Evolutionary conservation across 345 rosid species (phyloP), one percentile per base, ranked within the genome.

Genomic region (Eucalyptus pauciflora): DNA sequence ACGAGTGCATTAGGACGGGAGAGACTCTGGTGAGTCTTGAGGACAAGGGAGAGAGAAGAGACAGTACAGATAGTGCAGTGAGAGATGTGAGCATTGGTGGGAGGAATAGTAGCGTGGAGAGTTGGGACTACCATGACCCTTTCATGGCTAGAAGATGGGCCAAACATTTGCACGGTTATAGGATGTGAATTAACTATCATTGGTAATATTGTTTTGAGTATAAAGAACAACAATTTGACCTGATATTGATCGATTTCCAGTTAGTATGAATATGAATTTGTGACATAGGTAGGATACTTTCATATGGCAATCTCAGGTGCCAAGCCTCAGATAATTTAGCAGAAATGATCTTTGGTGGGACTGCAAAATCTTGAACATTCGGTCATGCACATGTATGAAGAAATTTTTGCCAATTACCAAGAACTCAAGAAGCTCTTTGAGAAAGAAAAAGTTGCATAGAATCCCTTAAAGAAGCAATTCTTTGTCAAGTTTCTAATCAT

Each of bases 111-210:
- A 90, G 91, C 85, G 95, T 90, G 6, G 96, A 95, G 89, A 88
- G 93, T 89, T 96, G 95, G 98, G 97, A 94, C 87, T 95, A 94
- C 90, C 97, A 93, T 90, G 95, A 95, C 86, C 97, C 95, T 87
- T 92, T 91, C 92, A 94, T 97, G 97, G 98, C 96, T 50, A 94
- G 96, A 93, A 91, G 99, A 90, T 96, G 98, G 98, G 96, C 97
- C 50, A 97, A 95, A 91, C 96, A 94, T 90, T 93, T 97, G 92
- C 96, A 95, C 90, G 96, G 95, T 69, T 96, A 94, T 87, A 93
- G 95, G 92, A 91, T 94, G 86, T 92, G 91, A 91, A 81, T 88
- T 83, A 87, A 69, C 83, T 71, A 60, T 45, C 85, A 86, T 46
- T 85, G 13, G 81, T 41, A 83, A 20, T 80, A n/a, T n/a, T 48